Percentiles rank a stretch among this genome's conserved stretches.
Evolutionary conservation across 1,284 basidiomycete species (phyloP).

Genomic region (Sporisorium iseilematis-ciliati): DNA sequence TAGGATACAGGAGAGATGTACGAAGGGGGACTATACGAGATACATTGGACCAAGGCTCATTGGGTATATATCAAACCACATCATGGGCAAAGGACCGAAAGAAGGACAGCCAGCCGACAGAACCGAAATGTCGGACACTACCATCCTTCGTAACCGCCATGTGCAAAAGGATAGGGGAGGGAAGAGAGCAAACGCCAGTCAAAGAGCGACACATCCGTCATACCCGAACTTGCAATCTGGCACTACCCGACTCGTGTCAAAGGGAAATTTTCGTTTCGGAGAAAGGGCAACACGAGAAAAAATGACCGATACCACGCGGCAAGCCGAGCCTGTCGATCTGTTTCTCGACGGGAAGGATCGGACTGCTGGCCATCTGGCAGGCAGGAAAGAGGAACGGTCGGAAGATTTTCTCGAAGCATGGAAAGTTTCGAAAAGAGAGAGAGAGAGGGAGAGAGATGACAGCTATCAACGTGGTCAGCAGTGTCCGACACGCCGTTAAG

Average conservation of each 20-base stretch:
- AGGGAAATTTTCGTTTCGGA: not conserved
- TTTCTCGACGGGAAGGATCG: not conserved
- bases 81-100: not conserved
- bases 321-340: not conserved
- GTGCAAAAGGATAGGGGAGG: constrained; percentile 1
- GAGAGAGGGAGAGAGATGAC: not conserved
- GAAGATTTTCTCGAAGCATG: not conserved
- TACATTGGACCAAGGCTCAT: not conserved
- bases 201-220: no score
- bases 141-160: not conserved
- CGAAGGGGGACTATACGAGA: not conserved
- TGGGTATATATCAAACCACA: not conserved
- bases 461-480: not conserved
- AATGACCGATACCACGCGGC: not conserved
- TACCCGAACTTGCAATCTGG: no score
- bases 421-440: no score
- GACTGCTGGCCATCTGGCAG: not conserved
- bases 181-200: not conserved
- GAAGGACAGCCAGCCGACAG: not conserved
- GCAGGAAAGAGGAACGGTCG: not conserved
- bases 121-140: constrained; percentile 17
- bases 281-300: not conserved
- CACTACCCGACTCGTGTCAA: not conserved
- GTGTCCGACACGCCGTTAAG: constrained; percentile 32
- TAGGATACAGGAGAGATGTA: not conserved